These are phyloP conservation scores for Bigelowiella natans DNA, from an alignment of 78 protist species.

Conservation along the genomic window DNA sequence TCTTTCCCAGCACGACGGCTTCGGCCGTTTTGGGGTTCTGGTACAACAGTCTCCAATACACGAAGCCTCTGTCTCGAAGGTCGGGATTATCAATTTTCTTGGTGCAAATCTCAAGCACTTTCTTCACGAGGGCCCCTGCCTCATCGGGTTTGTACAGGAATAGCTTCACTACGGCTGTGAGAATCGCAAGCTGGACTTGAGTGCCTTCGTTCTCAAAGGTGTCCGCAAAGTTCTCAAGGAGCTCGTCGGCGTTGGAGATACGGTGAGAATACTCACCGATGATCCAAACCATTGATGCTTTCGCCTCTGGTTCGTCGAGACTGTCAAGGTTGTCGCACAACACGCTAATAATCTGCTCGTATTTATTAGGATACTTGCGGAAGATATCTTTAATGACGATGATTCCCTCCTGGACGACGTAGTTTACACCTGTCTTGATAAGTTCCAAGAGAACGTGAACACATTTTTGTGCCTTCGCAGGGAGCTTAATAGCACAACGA, in stretches of 20 bases:
- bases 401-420: conserved; percentile 98
- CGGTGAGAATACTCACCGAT: conserved; percentile 95
- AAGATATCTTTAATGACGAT: conserved; percentile 95
- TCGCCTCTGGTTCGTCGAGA: conserved; percentile 98
- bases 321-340: conserved; percentile 93
- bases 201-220: conserved; percentile 70
- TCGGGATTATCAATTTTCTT: conserved; percentile 92
- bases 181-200: conserved; percentile 89
- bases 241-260: conserved; percentile 93
- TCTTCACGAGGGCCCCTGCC: conserved; percentile 72
- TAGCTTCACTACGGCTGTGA: conserved; percentile 94
- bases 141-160: conserved; percentile 83
- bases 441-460: conserved; percentile 81
- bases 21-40: not conserved
- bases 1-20: conserved; percentile 32
- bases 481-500: conserved; percentile 90
- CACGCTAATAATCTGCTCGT: conserved; percentile 88
- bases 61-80: conserved; percentile 95
- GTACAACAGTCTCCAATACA: conserved; percentile 84
- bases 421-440: conserved; percentile 78
- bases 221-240: conserved; percentile 74
- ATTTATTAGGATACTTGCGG: conserved; percentile 78
- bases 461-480: conserved; percentile 57
- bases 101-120: conserved; percentile 76
- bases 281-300: conserved; percentile 98